These are phyloP conservation scores for Camelina hispida DNA, from an alignment of 345 rosid species.

Conservation along the genomic window DNA sequence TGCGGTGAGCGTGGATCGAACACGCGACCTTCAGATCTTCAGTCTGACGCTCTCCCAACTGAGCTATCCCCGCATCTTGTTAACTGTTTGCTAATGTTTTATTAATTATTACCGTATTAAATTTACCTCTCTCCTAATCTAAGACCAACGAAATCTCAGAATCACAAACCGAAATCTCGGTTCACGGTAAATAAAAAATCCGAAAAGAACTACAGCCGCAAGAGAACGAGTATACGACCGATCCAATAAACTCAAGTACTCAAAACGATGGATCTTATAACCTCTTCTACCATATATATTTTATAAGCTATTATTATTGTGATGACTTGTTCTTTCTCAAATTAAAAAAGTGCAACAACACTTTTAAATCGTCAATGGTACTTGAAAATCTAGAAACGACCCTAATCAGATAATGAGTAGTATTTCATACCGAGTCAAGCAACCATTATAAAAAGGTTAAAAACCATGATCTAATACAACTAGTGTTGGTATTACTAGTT, in stretches of 20 bases:
- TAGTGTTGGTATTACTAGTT: neutral
- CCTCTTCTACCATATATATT: neutral
- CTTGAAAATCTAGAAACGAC: neutral
- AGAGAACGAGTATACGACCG: neutral
- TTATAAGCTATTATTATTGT: neutral
- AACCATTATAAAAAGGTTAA: neutral
- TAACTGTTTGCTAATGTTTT: neutral
- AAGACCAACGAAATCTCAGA: neutral
- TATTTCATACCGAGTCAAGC: neutral
- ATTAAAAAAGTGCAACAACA: neutral
- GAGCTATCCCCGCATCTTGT: slow-evolving; percentile 75
- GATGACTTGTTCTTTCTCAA: neutral
- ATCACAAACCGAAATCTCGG: neutral
- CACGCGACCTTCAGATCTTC: slow-evolving; percentile 80
- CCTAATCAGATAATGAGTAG: neutral
- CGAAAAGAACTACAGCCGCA: neutral
- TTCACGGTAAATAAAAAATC: neutral
- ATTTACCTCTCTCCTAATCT: neutral
- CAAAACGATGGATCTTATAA: neutral
- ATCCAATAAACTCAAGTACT: neutral
- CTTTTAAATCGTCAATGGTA: neutral
- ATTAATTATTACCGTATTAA: neutral
- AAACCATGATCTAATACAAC: neutral
- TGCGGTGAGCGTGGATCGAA: slow-evolving; percentile 82
- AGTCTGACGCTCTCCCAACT: slow-evolving; percentile 97